A percentile compares a stretch with the other conserved stretches of the same genome.
These are phyloP conservation scores for Pochonia chlamydosporia DNA, from an alignment of 2,329 filamentous ascomycete genomes.

Conservation along the genomic window DNA sequence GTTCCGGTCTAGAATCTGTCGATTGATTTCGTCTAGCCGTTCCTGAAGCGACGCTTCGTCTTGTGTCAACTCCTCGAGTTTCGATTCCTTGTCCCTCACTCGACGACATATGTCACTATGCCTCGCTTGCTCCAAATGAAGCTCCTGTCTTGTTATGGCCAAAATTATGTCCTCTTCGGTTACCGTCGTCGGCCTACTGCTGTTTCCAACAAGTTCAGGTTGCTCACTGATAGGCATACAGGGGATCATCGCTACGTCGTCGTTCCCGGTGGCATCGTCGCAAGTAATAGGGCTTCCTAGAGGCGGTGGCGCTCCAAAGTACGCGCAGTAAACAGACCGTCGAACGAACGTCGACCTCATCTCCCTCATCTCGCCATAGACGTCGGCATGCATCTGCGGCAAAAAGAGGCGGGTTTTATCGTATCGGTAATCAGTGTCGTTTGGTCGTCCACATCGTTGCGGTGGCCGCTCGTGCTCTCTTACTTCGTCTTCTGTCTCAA, in stretches of 20 bases:
- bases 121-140: not conserved
- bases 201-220: not conserved
- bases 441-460: not conserved
- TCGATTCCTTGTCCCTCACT: not conserved
- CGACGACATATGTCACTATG: not conserved
- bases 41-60: not conserved
- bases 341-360: conserved; percentile 2
- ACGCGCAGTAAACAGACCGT: conserved; percentile 2
- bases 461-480: not conserved
- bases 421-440: not conserved
- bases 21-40: not conserved
- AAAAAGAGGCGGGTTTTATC: not conserved
- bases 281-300: not conserved
- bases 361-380: not conserved
- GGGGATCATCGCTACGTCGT: not conserved
- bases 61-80: not conserved
- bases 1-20: not conserved
- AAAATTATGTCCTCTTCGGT: not conserved
- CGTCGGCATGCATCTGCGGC: not conserved
- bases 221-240: not conserved
- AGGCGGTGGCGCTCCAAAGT: conserved; percentile 1
- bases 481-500: not conserved
- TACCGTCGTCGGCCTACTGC: not conserved
- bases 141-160: not conserved
- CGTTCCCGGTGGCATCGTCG: not conserved